Conservation (phyloP, 139 green algal genomes). For the Nannochloris sp. region DNA sequence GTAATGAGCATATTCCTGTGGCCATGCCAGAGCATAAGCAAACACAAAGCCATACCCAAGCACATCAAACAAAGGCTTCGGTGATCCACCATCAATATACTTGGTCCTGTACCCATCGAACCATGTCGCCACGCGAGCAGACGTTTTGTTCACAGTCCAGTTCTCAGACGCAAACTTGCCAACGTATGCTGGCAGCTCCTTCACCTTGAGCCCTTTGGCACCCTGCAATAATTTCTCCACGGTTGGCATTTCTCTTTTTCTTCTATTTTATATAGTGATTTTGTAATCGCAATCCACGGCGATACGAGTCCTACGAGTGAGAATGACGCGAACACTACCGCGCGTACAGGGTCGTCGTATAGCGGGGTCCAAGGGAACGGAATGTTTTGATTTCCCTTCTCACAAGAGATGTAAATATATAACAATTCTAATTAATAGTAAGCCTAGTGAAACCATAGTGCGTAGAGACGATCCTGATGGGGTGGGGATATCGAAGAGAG, state of each 20-base stretch:
- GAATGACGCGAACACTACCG: no score
- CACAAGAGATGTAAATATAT: no score
- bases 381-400: no score
- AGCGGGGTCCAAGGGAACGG: no score
- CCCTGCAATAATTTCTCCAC: conserved; percentile 19
- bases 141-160: conserved; percentile 24
- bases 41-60: conserved; percentile 34
- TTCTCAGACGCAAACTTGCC: conserved; percentile 33
- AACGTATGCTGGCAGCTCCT: conserved; percentile 36
- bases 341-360: no score
- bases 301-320: no score
- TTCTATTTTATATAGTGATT: no score
- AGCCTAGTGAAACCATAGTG: no score
- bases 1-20: conserved; percentile 39
- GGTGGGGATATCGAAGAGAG: no score
- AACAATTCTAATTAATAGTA: no score
- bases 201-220: conserved; percentile 34
- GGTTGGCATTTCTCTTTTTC: neutral
- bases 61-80: conserved; percentile 38
- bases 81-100: conserved; percentile 46
- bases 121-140: conserved; percentile 22
- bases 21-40: conserved; percentile 42
- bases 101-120: conserved; percentile 40
- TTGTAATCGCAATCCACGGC: no score
- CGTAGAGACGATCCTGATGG: no score